A percentile compares a stretch with the other conserved stretches of the same genome.
Conservation (phyloP, 176 grass and related monocot species). For the Eragrostis curvula region DNA sequence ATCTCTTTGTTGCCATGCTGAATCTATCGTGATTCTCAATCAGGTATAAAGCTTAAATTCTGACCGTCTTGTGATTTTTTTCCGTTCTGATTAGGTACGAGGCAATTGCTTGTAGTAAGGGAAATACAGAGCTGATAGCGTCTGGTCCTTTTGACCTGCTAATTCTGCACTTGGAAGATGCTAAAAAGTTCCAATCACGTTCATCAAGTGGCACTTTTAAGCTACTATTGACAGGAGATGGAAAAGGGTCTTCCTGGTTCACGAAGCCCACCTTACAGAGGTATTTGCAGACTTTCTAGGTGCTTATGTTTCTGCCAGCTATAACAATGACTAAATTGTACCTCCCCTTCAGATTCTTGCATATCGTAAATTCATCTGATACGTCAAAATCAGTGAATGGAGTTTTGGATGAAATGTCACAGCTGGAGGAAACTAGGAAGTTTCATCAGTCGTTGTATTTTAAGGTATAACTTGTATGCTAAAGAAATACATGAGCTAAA, state of each 20-base stretch:
- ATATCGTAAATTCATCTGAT: conserved; percentile 70
- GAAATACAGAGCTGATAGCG: conserved; percentile 62
- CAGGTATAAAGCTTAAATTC: conserved; percentile 1
- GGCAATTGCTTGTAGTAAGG: conserved; percentile 65
- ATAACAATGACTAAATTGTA: conserved; percentile 31
- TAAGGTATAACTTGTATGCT: conserved; percentile 60
- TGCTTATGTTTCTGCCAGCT: conserved; percentile 21
- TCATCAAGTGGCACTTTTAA: conserved; percentile 71
- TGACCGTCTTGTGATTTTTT: conserved; percentile 3
- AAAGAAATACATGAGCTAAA: background rate
- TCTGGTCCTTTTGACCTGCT: conserved; percentile 80
- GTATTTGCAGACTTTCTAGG: conserved; percentile 49
- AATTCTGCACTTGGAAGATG: conserved; percentile 74
- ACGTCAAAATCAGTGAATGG: conserved; percentile 65
- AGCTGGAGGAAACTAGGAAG: conserved; percentile 96
- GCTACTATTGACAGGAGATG: conserved; percentile 53
- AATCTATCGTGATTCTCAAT: conserved; percentile 21
- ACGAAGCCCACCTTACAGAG: conserved; percentile 78
- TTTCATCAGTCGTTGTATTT: conserved; percentile 87
- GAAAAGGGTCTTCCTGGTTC: conserved; percentile 74
- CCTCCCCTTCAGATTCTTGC: conserved; percentile 67
- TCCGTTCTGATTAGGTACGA: conserved; percentile 61
- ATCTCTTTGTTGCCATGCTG: background rate
- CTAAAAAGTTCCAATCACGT: conserved; percentile 57
- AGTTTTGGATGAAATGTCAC: conserved; percentile 87